phyloP scores from a whole-genome alignment of 176 grass and related monocot species.

The Oryza punctata region DNA sequence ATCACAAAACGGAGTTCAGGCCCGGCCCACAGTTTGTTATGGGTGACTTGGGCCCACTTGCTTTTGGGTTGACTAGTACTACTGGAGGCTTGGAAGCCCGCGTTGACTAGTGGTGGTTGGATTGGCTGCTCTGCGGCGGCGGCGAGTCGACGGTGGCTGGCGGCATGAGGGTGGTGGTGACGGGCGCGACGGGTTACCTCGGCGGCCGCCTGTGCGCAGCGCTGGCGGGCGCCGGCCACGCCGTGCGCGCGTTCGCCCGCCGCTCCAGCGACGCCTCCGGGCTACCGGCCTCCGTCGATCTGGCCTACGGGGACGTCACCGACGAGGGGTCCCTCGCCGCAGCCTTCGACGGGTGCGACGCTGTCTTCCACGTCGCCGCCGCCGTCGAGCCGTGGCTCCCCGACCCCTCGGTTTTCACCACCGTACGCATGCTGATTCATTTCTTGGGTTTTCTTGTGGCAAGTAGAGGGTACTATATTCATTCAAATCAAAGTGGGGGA shows the following conservation, averaged over 20 bases:
- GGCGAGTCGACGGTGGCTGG: neutral
- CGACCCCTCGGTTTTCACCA: slow-evolving; percentile 68
- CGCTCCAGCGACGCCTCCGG: slow-evolving; percentile 36
- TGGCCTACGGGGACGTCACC: slow-evolving; percentile 79
- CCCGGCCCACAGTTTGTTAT: too few species aligned
- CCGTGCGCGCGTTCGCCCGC: slow-evolving; percentile 74
- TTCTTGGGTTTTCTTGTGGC: too few species aligned
- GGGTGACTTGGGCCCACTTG: too few species aligned
- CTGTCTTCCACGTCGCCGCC: slow-evolving; percentile 78
- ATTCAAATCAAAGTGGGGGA: too few species aligned
- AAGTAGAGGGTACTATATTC: neutral
- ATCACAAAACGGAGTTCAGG: too few species aligned
- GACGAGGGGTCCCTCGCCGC: slow-evolving; percentile 65
- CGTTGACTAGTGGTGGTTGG: neutral
- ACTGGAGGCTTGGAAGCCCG: too few species aligned
- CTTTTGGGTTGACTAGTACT: too few species aligned
- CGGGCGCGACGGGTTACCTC: slow-evolving; percentile 80
- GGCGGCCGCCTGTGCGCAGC: slow-evolving; percentile 65
- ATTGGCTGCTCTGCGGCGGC: neutral
- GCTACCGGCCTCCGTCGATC: slow-evolving; percentile 37
- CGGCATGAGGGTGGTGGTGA: slow-evolving; percentile 74
- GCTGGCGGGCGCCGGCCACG: slow-evolving; percentile 56
- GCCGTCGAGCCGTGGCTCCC: slow-evolving; percentile 89
- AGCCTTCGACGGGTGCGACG: slow-evolving; percentile 65
- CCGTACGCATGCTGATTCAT: slow-evolving; percentile 23